Percentiles rank a stretch among this genome's conserved stretches.
Conservation (phyloP, 352 stramenopile species). For the Pythium aphanidermatum region DNA sequence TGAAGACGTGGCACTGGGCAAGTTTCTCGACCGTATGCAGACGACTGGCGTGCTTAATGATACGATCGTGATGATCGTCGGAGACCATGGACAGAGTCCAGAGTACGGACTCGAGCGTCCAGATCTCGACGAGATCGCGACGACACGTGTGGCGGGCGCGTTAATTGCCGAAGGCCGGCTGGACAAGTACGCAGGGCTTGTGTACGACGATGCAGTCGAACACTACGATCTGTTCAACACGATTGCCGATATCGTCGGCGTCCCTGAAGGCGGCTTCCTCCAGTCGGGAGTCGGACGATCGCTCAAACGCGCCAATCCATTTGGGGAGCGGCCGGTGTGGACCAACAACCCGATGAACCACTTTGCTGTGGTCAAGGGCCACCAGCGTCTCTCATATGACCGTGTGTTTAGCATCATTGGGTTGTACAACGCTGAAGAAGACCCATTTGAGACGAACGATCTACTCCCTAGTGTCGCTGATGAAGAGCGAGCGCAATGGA, state of each 20-base stretch:
- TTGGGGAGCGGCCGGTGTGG: conserved; percentile 30
- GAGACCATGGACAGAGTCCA: conserved; percentile 58
- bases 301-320: conserved; percentile 37
- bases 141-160: conserved; percentile 36
- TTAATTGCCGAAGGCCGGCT: conserved; percentile 56
- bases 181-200: conserved; percentile 21
- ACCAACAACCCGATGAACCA: conserved; percentile 55
- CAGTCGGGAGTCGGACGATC: conserved; percentile 54
- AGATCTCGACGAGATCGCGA: conserved; percentile 41
- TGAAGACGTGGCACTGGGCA: conserved; percentile 45
- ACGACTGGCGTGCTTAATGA: conserved; percentile 48
- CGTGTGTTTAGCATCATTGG: conserved; percentile 43
- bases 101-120: conserved; percentile 39
- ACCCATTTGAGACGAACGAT: conserved; percentile 37
- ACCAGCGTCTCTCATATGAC: conserved; percentile 46
- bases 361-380: conserved; percentile 40
- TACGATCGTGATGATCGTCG: conserved; percentile 55
- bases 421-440: conserved; percentile 37
- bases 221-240: conserved; percentile 68
- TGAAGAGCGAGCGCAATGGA: too few species aligned
- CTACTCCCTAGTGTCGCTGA: too few species aligned
- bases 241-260: conserved; percentile 55
- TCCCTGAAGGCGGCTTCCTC: conserved; percentile 38
- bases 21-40: conserved; percentile 53
- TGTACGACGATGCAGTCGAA: conserved; percentile 35